Evolutionary conservation across 2,329 filamentous ascomycete genomes (phyloP), one percentile per base, ranked within the genome.

Genomic region (Niveomyces coronatus): DNA sequence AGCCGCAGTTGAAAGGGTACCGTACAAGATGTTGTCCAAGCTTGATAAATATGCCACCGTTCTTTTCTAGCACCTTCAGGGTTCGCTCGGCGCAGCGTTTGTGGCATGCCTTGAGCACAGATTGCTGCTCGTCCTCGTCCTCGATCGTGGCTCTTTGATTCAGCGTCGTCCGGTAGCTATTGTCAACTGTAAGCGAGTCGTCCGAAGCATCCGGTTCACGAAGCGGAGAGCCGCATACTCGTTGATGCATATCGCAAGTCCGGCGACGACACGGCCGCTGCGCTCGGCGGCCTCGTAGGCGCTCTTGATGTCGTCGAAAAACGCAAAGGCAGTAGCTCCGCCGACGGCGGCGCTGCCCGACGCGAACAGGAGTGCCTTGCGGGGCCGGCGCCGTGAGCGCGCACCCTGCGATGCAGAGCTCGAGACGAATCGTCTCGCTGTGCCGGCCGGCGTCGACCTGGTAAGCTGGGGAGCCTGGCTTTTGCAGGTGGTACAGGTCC

Each of bases 21-120:
- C 62, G 29, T 67, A 80, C 78, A 61, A 98, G 61, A 62, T 98
- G 91, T 53, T 98, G 91, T 7, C 91, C 91, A 27, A 98, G 67
- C 62, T 98, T 98, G 58, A 98, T 96, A 52, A 96, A 98, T 46
- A 98, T 94, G 19, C 89, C 94, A 18, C 93, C 91, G 59, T 95
- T 96, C 68, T 85, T 86, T 68, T 98, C 91, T 47, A 96, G 65
- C 2, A 93, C 88, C 41, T 71, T 74, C 29, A 96, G 66, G 1
- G 91, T 95, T 44, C 91, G 77, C 51, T 86, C 74, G 20, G 91
- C 91, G 63, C 91, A 98, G 59, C 91, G 76, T 57, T 93, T 82
- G 61, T 98, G 91, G 55, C 91, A 96, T 45, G 79, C 79, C 49
- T 77, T 82, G 37, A 98, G 66, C 26, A 82, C 60, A n/a, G 61